A percentile compares a stretch with the other conserved stretches of the same genome.
Evolutionary conservation across 805 yeast species (phyloP).

Genomic region (Saccharomycopsis capsularis): DNA sequence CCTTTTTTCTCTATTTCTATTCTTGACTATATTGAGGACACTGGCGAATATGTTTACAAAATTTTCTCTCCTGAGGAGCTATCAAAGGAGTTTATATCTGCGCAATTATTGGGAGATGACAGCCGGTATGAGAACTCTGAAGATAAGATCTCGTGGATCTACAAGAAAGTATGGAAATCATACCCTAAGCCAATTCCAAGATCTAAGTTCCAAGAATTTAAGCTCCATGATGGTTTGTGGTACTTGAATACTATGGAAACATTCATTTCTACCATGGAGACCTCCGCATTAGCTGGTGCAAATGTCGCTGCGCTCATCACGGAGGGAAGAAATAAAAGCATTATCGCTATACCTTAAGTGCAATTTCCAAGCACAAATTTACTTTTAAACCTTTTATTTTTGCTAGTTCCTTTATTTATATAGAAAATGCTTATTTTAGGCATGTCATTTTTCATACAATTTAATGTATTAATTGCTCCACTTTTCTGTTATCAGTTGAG

Average conservation of each 20-base stretch:
- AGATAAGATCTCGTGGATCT: slow-evolving; percentile 25
- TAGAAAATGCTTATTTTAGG: too few species aligned
- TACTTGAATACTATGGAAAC: slow-evolving; percentile 41
- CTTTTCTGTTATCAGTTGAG: too few species aligned
- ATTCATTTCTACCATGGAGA: slow-evolving; percentile 46
- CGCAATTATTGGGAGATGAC: background rate
- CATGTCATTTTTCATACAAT: too few species aligned
- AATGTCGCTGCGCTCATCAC: slow-evolving; percentile 40
- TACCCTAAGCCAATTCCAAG: slow-evolving; percentile 37
- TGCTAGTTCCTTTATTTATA: too few species aligned
- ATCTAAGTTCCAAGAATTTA: slow-evolving; percentile 26
- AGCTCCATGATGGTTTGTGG: slow-evolving; percentile 32
- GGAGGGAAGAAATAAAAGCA: slow-evolving; percentile 26
- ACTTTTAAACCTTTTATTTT: too few species aligned
- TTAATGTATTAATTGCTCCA: too few species aligned
- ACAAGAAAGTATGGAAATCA: slow-evolving; percentile 36
- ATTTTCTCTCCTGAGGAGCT: slow-evolving; percentile 32
- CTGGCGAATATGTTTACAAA: slow-evolving; percentile 35
- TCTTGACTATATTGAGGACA: slow-evolving; percentile 26
- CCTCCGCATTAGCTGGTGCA: slow-evolving; percentile 43
- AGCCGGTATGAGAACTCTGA: slow-evolving; percentile 16
- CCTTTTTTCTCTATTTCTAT: slow-evolving; percentile 33
- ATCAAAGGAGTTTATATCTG: slow-evolving; percentile 1
- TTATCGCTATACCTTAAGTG: slow-evolving; percentile 23
- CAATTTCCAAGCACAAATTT: too few species aligned